A percentile compares a stretch with the other conserved stretches of the same genome.
Evolutionary conservation across 441 rosid species (phyloP).

Genomic region (Populus hybrid): DNA sequence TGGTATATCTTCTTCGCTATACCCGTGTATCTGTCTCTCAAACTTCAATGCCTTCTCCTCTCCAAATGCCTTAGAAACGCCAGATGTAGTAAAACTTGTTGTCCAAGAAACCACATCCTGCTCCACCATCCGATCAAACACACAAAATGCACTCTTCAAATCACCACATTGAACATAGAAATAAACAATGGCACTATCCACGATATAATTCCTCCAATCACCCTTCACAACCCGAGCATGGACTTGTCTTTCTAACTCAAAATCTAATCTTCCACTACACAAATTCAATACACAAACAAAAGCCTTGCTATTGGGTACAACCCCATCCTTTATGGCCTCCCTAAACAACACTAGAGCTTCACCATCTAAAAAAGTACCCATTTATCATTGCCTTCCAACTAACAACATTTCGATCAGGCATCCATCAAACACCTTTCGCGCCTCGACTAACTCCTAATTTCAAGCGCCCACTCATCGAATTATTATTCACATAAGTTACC

Average conservation of each 20-base stretch:
- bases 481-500: conserved; percentile 48
- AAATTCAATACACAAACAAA: conserved; percentile 62
- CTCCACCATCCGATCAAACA: conserved; percentile 51
- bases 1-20: conserved; percentile 52
- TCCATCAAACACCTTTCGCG: conserved; percentile 71
- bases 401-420: conserved; percentile 58
- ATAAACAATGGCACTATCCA: conserved; percentile 61
- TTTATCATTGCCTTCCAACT: conserved; percentile 74
- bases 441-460: conserved; percentile 40
- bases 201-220: conserved; percentile 51
- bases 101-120: conserved; percentile 84
- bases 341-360: conserved; percentile 54
- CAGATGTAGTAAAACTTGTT: conserved; percentile 57
- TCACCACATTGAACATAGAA: conserved; percentile 66
- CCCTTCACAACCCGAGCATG: conserved; percentile 62
- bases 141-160: conserved; percentile 39
- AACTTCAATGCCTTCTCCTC: conserved; percentile 47
- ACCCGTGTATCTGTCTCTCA: conserved; percentile 68
- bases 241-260: conserved; percentile 61
- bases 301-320: conserved; percentile 48
- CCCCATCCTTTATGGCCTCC: conserved; percentile 34
- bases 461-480: conserved; percentile 48
- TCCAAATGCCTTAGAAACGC: conserved; percentile 65
- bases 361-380: conserved; percentile 46
- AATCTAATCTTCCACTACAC: conserved; percentile 51